A percentile compares a stretch with the other conserved stretches of the same genome.
phyloP scores from a whole-genome alignment of 208 protist species.

The Crithidia brevicula region DNA sequence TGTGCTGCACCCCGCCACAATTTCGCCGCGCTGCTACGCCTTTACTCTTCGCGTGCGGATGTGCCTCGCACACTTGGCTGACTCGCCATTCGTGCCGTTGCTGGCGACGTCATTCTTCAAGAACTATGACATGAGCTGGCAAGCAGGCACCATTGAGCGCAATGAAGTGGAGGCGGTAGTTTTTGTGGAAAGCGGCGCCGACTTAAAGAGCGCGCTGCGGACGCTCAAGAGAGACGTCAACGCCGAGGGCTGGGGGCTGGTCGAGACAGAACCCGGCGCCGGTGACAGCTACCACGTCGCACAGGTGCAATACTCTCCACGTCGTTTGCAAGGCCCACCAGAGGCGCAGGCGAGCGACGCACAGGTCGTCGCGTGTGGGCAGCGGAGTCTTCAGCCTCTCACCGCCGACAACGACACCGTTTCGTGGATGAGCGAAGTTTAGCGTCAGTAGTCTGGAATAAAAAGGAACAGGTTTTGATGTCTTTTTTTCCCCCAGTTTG shows the following conservation, averaged over 20 bases:
- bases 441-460: neutral
- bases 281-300: constrained; percentile 38
- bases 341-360: neutral
- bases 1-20: constrained; percentile 17
- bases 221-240: constrained; percentile 44
- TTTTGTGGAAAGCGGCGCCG: constrained; percentile 23
- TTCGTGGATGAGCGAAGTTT: neutral
- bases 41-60: constrained; percentile 30
- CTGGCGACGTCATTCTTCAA: constrained; percentile 58
- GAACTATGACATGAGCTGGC: constrained; percentile 39
- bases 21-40: neutral
- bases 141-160: neutral
- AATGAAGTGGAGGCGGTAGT: constrained; percentile 23
- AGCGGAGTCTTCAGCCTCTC: constrained; percentile 9
- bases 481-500: no score
- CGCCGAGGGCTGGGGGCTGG: constrained; percentile 62
- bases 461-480: no score
- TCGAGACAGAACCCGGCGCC: constrained; percentile 35
- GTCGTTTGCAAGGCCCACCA: neutral
- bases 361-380: constrained; percentile 13
- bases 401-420: constrained; percentile 7
- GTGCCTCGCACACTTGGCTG: constrained; percentile 35
- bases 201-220: constrained; percentile 31
- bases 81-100: constrained; percentile 34
- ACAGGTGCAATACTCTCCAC: constrained; percentile 1